These are phyloP conservation scores for Candida ascalaphidarum DNA, from an alignment of 805 yeast genomes.

Conservation along the genomic window DNA sequence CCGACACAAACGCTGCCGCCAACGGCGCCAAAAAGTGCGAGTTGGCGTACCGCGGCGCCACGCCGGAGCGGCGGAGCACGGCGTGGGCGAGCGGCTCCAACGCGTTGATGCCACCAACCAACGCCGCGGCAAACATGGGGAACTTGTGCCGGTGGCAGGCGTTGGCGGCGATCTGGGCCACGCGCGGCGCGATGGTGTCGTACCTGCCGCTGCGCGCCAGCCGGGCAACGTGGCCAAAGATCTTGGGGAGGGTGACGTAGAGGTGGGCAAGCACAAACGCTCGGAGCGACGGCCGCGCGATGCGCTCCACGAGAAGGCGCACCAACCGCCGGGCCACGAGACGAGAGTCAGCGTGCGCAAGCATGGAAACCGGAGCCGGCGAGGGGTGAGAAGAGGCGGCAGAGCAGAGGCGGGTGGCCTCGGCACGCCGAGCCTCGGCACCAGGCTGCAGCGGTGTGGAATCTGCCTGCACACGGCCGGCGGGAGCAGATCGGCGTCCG, in stretches of 20 bases:
- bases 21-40: constrained; percentile 16
- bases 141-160: constrained; percentile 23
- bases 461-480: too few relatives aligned
- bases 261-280: constrained; percentile 27
- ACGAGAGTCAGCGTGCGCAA: too few relatives aligned
- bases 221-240: constrained; percentile 8
- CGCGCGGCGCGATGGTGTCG: constrained; percentile 7
- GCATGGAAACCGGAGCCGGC: too few relatives aligned
- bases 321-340: too few relatives aligned
- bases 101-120: constrained; percentile 22
- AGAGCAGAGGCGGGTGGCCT: too few relatives aligned
- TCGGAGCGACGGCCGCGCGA: constrained; percentile 19
- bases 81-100: constrained; percentile 15
- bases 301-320: too few relatives aligned
- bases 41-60: not conserved
- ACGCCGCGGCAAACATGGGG: constrained; percentile 24
- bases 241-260: constrained; percentile 24
- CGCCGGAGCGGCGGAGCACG: constrained; percentile 5
- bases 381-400: too few relatives aligned
- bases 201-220: constrained; percentile 8
- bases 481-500: too few relatives aligned
- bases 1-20: constrained; percentile 18
- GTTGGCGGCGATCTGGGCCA: constrained; percentile 9
- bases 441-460: too few relatives aligned
- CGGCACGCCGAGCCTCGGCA: too few relatives aligned